Percentiles rank a stretch among this genome's conserved stretches.
Evolutionary conservation across 2,329 filamentous ascomycete species (phyloP).

Genomic region (Onygena corvina): DNA sequence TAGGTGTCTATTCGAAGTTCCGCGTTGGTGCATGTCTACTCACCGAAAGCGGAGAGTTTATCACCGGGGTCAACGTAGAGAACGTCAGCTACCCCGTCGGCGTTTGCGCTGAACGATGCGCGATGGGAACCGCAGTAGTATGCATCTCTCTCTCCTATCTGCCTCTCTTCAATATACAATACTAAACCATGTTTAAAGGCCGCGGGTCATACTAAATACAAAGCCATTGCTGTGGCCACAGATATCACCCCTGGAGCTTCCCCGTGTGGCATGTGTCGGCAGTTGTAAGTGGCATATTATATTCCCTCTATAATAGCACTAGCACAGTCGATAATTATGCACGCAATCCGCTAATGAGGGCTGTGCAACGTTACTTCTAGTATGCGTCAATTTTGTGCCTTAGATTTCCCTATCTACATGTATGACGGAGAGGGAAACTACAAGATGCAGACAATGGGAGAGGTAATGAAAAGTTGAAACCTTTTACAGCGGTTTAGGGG

Average conservation of each 20-base stretch:
- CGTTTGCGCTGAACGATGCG: constrained; percentile 91
- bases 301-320: neutral
- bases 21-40: constrained; percentile 77
- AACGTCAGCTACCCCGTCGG: constrained; percentile 88
- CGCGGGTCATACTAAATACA: constrained; percentile 46
- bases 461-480: no score
- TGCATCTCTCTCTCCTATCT: neutral
- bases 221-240: constrained; percentile 73
- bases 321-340: neutral
- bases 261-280: constrained; percentile 92
- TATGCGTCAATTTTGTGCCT: constrained; percentile 62
- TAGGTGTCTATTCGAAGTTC: constrained; percentile 78
- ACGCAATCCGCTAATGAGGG: constrained; percentile 4
- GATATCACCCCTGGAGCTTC: constrained; percentile 55
- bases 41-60: constrained; percentile 42
- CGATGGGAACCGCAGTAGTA: constrained; percentile 64
- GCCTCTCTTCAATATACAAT: neutral
- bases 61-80: constrained; percentile 79
- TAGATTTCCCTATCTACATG: constrained; percentile 74
- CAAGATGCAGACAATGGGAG: constrained; percentile 27
- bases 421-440: constrained; percentile 69
- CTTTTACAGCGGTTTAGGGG: no score
- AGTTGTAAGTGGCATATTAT: constrained; percentile 50
- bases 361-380: constrained; percentile 15
- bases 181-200: constrained; percentile 21